A percentile compares a stretch with the other conserved stretches of the same genome.
phyloP scores from a whole-genome alignment of 2,329 filamentous ascomycete species.

The Clonostachys solani region DNA sequence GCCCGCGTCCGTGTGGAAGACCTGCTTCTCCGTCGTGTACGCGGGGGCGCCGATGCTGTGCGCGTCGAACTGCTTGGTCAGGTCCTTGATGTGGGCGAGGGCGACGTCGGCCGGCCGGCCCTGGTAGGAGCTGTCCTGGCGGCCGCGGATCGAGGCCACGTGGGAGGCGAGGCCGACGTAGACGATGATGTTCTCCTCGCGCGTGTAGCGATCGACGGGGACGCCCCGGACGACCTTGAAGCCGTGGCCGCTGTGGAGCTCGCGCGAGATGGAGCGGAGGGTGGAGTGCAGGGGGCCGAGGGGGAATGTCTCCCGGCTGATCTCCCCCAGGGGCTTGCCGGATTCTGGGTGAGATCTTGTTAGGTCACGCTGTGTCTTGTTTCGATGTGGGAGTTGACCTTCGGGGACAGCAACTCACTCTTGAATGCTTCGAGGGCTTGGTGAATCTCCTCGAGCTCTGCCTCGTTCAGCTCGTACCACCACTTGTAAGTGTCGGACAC shows the following conservation, averaged over 20 bases:
- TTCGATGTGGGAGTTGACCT: neutral
- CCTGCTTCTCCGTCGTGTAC: slow-evolving; percentile 57
- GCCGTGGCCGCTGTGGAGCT: slow-evolving; percentile 53
- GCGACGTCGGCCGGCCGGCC: slow-evolving; percentile 46
- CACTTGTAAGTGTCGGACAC: slow-evolving; percentile 45
- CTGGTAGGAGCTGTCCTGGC: slow-evolving; percentile 42
- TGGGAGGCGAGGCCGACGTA: slow-evolving; percentile 58
- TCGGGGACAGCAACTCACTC: slow-evolving; percentile 15
- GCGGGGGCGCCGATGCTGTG: slow-evolving; percentile 50
- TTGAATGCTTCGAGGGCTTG: slow-evolving; percentile 34
- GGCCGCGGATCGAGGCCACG: slow-evolving; percentile 46
- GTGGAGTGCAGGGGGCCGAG: slow-evolving; percentile 43
- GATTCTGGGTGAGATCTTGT: neutral
- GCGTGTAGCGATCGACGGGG: slow-evolving; percentile 42
- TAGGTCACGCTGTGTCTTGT: neutral
- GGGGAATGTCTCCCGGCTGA: slow-evolving; percentile 49
- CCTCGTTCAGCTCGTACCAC: slow-evolving; percentile 41
- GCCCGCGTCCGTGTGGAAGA: slow-evolving; percentile 57
- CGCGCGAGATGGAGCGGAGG: slow-evolving; percentile 45
- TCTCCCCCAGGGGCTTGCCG: slow-evolving; percentile 27
- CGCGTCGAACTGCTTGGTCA: slow-evolving; percentile 23
- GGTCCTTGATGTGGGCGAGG: slow-evolving; percentile 59
- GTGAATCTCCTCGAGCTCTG: slow-evolving; percentile 45
- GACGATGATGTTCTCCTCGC: slow-evolving; percentile 54
- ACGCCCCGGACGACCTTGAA: slow-evolving; percentile 60